These are phyloP conservation scores for Medicago arabica DNA, from an alignment of 306 rosid species.

Conservation along the genomic window DNA sequence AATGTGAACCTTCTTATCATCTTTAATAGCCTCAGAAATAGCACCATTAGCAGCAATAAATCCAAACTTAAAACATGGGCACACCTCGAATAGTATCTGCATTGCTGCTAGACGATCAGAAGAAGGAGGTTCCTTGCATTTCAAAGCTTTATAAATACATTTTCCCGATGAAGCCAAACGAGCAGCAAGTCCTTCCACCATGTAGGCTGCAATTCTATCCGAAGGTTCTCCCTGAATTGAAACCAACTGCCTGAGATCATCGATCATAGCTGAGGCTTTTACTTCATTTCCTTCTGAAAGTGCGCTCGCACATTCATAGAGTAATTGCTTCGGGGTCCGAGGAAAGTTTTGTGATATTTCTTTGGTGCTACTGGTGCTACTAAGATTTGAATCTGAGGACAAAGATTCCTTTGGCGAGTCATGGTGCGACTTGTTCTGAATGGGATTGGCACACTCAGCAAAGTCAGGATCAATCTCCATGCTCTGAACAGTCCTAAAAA, in stretches of 20 bases:
- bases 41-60: constrained; percentile 87
- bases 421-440: constrained; percentile 53
- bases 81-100: constrained; percentile 95
- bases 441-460: constrained; percentile 64
- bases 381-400: constrained; percentile 65
- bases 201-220: constrained; percentile 91
- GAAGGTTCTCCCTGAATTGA: constrained; percentile 92
- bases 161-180: constrained; percentile 78
- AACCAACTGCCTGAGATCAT: constrained; percentile 75
- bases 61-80: constrained; percentile 96
- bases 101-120: constrained; percentile 92
- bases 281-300: constrained; percentile 71
- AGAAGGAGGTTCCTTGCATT: constrained; percentile 94
- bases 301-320: constrained; percentile 73
- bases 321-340: constrained; percentile 68
- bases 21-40: constrained; percentile 73
- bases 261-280: constrained; percentile 68
- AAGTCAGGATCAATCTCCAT: constrained; percentile 73
- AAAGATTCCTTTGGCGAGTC: constrained; percentile 85
- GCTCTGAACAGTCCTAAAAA: constrained; percentile 58
- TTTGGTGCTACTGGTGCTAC: constrained; percentile 70
- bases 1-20: constrained; percentile 77
- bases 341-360: constrained; percentile 59
- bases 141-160: constrained; percentile 72
- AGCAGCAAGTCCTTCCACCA: constrained; percentile 98